These are phyloP conservation scores for Talaromyces stipitatus DNA, from an alignment of 495 filamentous ascomycete species.

Conservation along the genomic window DNA sequence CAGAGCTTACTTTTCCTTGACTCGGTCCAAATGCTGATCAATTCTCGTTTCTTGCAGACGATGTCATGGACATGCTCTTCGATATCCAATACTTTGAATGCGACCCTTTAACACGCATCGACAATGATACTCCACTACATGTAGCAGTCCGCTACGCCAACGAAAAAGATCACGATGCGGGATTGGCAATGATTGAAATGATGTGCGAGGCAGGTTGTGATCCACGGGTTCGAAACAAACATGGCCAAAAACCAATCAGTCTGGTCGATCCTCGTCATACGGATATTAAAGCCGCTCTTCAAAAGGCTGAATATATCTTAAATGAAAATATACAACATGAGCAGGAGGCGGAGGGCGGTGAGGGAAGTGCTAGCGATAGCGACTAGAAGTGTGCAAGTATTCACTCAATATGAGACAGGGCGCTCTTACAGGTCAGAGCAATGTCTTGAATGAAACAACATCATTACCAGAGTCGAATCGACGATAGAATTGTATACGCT, in stretches of 20 bases:
- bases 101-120: slow-evolving; percentile 72
- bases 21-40: background rate
- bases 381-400: slow-evolving; percentile 17
- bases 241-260: slow-evolving; percentile 34
- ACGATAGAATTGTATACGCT: background rate
- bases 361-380: slow-evolving; percentile 36
- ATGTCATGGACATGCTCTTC: slow-evolving; percentile 83
- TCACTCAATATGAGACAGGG: background rate
- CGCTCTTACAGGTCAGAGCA: background rate
- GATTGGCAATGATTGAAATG: slow-evolving; percentile 69
- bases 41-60: slow-evolving; percentile 46
- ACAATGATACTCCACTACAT: slow-evolving; percentile 88
- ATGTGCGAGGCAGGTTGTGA: slow-evolving; percentile 90
- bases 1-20: background rate
- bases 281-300: slow-evolving; percentile 58
- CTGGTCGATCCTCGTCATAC: slow-evolving; percentile 52
- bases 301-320: slow-evolving; percentile 68
- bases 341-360: slow-evolving; percentile 20
- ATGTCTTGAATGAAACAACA: background rate
- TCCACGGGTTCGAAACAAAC: slow-evolving; percentile 46
- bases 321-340: slow-evolving; percentile 32
- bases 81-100: slow-evolving; percentile 94
- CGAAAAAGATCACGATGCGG: slow-evolving; percentile 54
- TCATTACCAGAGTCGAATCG: background rate
- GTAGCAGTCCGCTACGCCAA: slow-evolving; percentile 81